These are phyloP conservation scores for Auriscalpium vulgare DNA, from an alignment of 768 basidiomycete species.

Conservation along the genomic window DNA sequence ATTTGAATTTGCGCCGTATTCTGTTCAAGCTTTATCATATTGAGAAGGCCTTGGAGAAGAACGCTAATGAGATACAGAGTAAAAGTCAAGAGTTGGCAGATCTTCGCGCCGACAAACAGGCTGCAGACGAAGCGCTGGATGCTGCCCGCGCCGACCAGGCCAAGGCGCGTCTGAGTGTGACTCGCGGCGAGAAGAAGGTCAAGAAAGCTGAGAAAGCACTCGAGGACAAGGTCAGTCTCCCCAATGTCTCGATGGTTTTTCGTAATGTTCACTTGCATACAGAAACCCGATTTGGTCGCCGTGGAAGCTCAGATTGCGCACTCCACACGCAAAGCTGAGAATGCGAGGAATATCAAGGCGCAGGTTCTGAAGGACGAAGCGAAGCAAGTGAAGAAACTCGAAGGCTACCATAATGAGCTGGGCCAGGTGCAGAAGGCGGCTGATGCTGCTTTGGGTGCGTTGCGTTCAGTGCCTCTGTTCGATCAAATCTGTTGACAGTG, in stretches of 20 bases:
- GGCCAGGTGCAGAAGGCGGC: constrained; percentile 58
- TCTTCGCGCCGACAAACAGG: constrained; percentile 60
- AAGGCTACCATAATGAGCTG: constrained; percentile 56
- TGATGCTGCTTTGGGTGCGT: constrained; percentile 69
- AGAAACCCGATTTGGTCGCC: constrained; percentile 82
- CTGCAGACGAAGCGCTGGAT: constrained; percentile 65
- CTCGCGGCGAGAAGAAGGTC: constrained; percentile 79
- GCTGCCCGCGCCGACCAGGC: constrained; percentile 75
- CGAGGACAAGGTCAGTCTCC: constrained; percentile 65
- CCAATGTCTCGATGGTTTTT: constrained; percentile 6
- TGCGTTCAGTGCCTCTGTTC: neutral
- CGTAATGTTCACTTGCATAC: neutral
- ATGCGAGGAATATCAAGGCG: constrained; percentile 54
- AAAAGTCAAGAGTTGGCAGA: constrained; percentile 67
- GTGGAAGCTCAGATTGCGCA: constrained; percentile 87
- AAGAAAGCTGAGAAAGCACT: constrained; percentile 88
- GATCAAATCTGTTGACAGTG: constrained; percentile 9
- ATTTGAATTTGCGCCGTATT: constrained; percentile 71
- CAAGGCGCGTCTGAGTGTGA: constrained; percentile 60
- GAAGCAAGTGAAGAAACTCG: constrained; percentile 44
- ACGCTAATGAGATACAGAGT: constrained; percentile 58
- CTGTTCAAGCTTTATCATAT: constrained; percentile 89
- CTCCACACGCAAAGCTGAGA: constrained; percentile 67
- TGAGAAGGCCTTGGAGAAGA: constrained; percentile 70
- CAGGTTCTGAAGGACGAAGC: constrained; percentile 55